Base-by-base conservation (phyloP, 1,139 yeast genomes). In the Hansenula sp. region DNA sequence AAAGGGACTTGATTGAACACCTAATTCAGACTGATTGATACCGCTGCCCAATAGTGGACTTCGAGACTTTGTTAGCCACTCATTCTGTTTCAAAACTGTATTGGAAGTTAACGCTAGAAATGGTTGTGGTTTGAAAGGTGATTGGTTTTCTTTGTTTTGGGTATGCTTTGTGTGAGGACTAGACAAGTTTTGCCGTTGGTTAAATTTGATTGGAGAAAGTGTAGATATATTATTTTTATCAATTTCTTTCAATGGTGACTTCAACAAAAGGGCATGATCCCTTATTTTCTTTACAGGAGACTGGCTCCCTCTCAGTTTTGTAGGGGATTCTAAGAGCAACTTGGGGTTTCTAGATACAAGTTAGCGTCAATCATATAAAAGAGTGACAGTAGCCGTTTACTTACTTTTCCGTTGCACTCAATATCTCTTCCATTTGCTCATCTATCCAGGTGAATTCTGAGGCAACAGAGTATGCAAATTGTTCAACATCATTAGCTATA, bases 371-470 rank as follows among this genome's bases (percentile, higher is more conserved):
- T 32, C 13, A 32, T 18, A 5, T 6, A 49, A 12, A 16, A 15
- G 13, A 27, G 21, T 7, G 30, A 15, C n/a, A 11, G 5, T 5
- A 18, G 9, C 15, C n/a, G n/a, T n/a, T n/a, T 25, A 59, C 64
- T 43, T 45, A 59, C 63, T 49, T 49, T 25, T 52, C 54, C 9
- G 47, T 47, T 6, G 57, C 51, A 30, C 47, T 51, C 30, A 61
- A 33, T 1, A 64, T 48, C 29, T 64, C 60, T 5, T 55, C 49
- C 59, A 62, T 58, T 47, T 65, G 65, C 44, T 66, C 71, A 40
- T 68, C 63, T 19, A 70, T 50, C 73, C 72, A 68, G 29, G 66
- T 63, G 36, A 70, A 45, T 42, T 68, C 74, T 17, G 67, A 47
- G 12, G 68, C 58, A 5, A 69, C 67, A 2, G 68, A 62, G 38